phyloP scores from a whole-genome alignment of 2,329 filamentous ascomycete species.

The Hymenoscyphus fructigenus region DNA sequence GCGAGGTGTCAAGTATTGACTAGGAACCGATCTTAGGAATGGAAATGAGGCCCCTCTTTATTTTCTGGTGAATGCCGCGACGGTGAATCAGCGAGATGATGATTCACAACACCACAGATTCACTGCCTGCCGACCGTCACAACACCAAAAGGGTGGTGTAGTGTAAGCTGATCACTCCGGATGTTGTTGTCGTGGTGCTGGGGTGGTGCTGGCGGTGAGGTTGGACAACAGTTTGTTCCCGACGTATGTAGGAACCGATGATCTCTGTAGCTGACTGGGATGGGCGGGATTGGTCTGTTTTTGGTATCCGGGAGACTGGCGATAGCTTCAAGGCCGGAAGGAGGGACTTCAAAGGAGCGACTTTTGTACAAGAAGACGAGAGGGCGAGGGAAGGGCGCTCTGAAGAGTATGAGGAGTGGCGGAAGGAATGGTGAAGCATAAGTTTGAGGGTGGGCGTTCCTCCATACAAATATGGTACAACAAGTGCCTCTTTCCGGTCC shows the following conservation, averaged over 20 bases:
- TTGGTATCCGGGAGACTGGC: neutral
- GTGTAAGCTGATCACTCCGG: neutral
- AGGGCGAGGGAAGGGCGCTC: neutral
- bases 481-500: neutral
- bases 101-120: constrained; percentile 1
- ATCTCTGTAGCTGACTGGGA: neutral
- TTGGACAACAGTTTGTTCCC: constrained; percentile 2
- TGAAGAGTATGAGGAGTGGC: neutral
- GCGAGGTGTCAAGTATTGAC: constrained; percentile 1
- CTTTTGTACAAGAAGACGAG: neutral
- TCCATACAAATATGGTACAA: neutral
- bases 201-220: constrained; percentile 3
- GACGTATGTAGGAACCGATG: constrained; percentile 2
- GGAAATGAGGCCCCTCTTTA: constrained; percentile 5
- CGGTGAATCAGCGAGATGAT: neutral
- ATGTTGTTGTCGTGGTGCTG: constrained; percentile 1
- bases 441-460: neutral
- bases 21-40: constrained; percentile 1
- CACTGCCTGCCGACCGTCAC: neutral
- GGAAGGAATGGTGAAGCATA: neutral
- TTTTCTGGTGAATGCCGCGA: neutral
- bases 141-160: neutral
- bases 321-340: neutral
- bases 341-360: neutral
- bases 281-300: neutral